Evolutionary conservation across 805 yeast species (phyloP), one percentile per base, ranked within the genome.

Genomic region (Starmerella gropengiesseri): DNA sequence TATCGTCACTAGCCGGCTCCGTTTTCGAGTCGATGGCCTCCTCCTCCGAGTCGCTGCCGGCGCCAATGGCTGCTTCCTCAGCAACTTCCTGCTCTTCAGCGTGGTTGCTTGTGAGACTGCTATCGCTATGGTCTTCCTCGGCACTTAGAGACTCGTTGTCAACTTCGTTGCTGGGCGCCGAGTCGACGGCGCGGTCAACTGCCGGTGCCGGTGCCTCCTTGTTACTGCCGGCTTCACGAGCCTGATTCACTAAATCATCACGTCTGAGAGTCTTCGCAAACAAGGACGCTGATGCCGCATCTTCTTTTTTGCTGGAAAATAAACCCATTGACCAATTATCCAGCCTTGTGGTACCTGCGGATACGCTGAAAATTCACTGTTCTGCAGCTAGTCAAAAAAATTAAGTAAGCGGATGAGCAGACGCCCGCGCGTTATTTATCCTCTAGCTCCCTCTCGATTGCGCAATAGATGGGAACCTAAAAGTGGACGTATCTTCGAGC

Each of bases 1-100:
- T 65, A 58, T 85, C 94, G n/a, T 64, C 64, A n/a, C n/a, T n/a
- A n/a, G n/a, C n/a, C n/a, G n/a, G n/a, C 78, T 80, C 80, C 35
- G n/a, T n/a, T n/a, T 77, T 54, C 3, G 23, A 9, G 13, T 21
- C 27, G 14, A 9, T 57, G 55, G 38, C 25, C 12, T 34, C 31
- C 5, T 29, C 51, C 51, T 44, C 11, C 20, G 52, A 20, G 30
- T 40, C 20, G 51, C 56, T 60, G 1, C 45, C 49, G 31, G 46
- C 48, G 6, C 54, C 48, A 20, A 16, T 16, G 26, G 8, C 32
- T 4, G 25, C 27, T 3, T 20, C 38, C 14, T 32, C 37, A 5
- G 35, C 31, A 13, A 16, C 18, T 16, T 16, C n/a, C 27, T 19
- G 26, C 16, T 20, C n/a, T 13, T n/a, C n/a, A n/a, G n/a, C n/a